Base-by-base conservation (phyloP, 2,329 filamentous ascomycete species). In the Zasmidium cellare region DNA sequence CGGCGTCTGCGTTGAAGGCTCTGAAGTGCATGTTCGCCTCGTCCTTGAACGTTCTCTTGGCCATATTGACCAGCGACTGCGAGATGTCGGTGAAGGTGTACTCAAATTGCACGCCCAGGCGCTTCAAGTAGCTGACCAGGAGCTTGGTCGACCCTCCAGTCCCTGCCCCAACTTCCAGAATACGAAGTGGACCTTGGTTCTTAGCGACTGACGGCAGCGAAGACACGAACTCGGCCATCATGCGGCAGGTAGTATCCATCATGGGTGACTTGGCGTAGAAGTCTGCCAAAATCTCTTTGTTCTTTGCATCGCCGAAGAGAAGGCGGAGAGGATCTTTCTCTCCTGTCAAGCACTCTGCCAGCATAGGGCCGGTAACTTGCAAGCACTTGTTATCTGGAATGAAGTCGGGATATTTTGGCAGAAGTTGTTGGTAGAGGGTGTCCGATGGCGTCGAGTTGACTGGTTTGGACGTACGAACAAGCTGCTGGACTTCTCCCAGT, bases 1-100 rank as follows among this genome's bases (percentile, higher is more conserved):
- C 9, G 46, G 68, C 68, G 48, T 74, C 71, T 35, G 73, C 71
- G 44, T 75, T 69, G 9, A 67, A 64, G 0, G 64, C 63, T 7
- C 38, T 51, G 46, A 68, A 73, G 18, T 61, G 47, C 45, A 47
- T 22, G 16, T 20, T 9, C 11, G 19, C 3, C 6, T 58, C 35
- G 16, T 45, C 14, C 19, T 65, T 57, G 35, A 67, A 66, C n/a
- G 50, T 55, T 16, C 54, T 55, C 35, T 60, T 55, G 1, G 69
- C 70, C 12, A 57, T 55, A 2, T 59, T 58, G 0, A 74, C 66
- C 3, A 74, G 48, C 2, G 65, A 64, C 11, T 60, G 38, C 0
- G 78, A 76, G 3, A 81, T 51, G 44, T 80, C 78, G 1, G 77
- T 79, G 56, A 79, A 76, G 0, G 74, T 77, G 55, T 80, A 80